phyloP scores from a whole-genome alignment of 176 grass and related monocot genomes.

The Eragrostis nindensis region DNA sequence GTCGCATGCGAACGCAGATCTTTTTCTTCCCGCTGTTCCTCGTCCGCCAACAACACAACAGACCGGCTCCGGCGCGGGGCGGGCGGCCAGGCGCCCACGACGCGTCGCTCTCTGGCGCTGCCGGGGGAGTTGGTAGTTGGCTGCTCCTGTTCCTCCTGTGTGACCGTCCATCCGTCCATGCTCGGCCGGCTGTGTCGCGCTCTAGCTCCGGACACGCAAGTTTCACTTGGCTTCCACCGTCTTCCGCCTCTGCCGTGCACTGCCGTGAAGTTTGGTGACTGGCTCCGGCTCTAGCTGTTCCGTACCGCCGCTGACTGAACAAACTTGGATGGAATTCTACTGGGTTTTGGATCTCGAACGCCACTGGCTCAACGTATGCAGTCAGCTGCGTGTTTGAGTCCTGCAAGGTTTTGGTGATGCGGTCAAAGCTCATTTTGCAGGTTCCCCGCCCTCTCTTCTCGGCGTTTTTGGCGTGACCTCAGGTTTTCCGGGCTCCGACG shows the following conservation, averaged over 20 bases:
- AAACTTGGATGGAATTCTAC: background rate
- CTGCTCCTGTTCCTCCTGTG: background rate
- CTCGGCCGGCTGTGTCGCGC: background rate
- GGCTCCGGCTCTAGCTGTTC: background rate
- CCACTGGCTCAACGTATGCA: no score
- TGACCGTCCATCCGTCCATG: conserved; percentile 1
- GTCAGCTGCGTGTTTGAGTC: background rate
- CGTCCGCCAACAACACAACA: no score
- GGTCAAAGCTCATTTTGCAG: background rate
- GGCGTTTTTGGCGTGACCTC: conserved; percentile 30
- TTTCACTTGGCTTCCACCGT: background rate
- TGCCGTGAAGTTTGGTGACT: background rate
- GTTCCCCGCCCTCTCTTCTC: background rate
- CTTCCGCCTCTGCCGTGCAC: background rate
- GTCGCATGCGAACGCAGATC: background rate
- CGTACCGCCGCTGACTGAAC: background rate
- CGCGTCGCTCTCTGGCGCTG: background rate
- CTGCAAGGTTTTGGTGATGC: background rate
- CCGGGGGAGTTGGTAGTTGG: background rate
- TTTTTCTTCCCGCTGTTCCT: background rate
- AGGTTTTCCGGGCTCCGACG: background rate
- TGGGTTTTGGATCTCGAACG: background rate
- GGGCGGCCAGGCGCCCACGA: background rate
- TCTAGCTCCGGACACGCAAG: background rate
- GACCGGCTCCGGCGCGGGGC: no score